phyloP scores from a whole-genome alignment of 306 rosid species.

The Trifolium fragiferum region DNA sequence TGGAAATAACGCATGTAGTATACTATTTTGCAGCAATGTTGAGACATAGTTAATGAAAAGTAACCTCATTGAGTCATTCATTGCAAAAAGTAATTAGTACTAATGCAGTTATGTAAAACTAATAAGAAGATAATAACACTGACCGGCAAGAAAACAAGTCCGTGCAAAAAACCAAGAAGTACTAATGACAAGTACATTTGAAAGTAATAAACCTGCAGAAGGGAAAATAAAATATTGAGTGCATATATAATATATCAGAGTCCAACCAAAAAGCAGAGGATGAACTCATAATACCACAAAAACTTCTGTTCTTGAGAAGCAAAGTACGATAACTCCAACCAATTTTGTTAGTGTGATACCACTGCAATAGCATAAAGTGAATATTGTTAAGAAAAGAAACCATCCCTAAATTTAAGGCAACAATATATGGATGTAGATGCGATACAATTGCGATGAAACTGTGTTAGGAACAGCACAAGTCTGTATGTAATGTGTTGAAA shows the following conservation, averaged over 20 bases:
- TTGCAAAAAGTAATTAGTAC: constrained; percentile 11
- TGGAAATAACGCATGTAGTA: neutral
- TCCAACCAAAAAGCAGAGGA: constrained; percentile 17
- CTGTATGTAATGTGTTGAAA: constrained; percentile 10
- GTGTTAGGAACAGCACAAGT: constrained; percentile 18
- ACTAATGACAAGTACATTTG: constrained; percentile 93
- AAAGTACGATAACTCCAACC: constrained; percentile 93
- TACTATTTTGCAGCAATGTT: neutral
- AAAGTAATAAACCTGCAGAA: constrained; percentile 91
- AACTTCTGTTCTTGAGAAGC: constrained; percentile 96
- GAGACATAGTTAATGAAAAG: constrained; percentile 20
- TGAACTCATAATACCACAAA: constrained; percentile 77
- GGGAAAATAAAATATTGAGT: constrained; percentile 20
- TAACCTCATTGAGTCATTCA: constrained; percentile 16
- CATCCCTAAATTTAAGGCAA: constrained; percentile 25
- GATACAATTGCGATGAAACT: constrained; percentile 20
- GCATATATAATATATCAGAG: neutral
- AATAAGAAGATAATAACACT: constrained; percentile 42
- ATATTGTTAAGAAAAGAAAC: constrained; percentile 26
- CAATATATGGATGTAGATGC: constrained; percentile 19
- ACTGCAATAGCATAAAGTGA: constrained; percentile 53
- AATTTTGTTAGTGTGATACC: constrained; percentile 95
- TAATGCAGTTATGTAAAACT: constrained; percentile 17
- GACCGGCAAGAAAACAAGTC: constrained; percentile 95
- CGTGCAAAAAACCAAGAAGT: constrained; percentile 94